Percentiles rank a stretch among this genome's conserved stretches.
These are phyloP conservation scores for Poa pratensis DNA, from an alignment of 176 grass and related monocot species.

Conservation along the genomic window DNA sequence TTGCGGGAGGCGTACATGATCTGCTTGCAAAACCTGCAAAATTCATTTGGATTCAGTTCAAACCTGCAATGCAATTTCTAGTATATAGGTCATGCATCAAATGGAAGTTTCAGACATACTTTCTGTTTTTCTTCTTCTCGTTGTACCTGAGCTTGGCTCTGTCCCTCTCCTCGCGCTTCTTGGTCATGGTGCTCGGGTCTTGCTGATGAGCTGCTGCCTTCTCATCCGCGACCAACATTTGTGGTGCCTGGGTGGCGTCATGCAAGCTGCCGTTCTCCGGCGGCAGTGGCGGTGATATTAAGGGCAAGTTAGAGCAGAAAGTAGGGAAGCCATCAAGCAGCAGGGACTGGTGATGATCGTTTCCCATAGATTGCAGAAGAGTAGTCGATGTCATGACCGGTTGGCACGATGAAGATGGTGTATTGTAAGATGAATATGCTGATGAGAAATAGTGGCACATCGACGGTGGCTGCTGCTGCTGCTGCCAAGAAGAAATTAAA, in stretches of 20 bases:
- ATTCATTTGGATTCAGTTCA: not conserved
- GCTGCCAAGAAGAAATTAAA: not conserved
- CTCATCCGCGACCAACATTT: not conserved
- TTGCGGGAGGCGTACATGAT: conserved; percentile 59
- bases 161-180: conserved; percentile 50
- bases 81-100: not conserved
- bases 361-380: conserved; percentile 28
- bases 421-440: conserved; percentile 27
- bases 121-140: conserved; percentile 58
- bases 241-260: not conserved
- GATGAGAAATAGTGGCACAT: not conserved
- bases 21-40: conserved; percentile 48
- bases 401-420: not conserved
- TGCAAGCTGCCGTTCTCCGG: not conserved
- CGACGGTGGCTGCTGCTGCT: conserved; percentile 9
- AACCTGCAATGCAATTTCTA: not conserved
- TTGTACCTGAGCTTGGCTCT: conserved; percentile 55
- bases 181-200: not conserved
- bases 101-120: conserved; percentile 8
- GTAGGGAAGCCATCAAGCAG: conserved; percentile 32
- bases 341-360: not conserved
- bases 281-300: not conserved
- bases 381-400: conserved; percentile 12
- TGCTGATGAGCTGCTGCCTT: not conserved
- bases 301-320: conserved; percentile 12